Base-by-base conservation (phyloP, 2,329 filamentous ascomycete species). In the Didymella lethalis region DNA sequence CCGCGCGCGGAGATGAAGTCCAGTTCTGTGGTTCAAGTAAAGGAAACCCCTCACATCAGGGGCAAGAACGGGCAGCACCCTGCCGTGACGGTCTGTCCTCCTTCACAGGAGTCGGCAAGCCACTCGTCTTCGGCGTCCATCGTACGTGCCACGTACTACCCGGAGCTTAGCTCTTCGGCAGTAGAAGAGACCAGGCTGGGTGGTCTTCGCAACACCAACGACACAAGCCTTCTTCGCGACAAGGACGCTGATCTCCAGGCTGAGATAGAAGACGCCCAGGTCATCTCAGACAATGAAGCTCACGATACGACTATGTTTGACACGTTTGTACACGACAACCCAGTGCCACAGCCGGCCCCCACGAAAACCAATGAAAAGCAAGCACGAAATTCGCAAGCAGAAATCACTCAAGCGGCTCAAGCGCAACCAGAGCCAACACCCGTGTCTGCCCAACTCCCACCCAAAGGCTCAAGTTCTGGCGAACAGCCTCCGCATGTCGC, bases 1-100 rank as follows among this genome's bases (percentile, higher is more conserved):
- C 23, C 32, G 18, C 26, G 20, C n/a, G 18, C 32, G 32, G 32
- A 41, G 3, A 8, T 54, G 6, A 54, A 28, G 0, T 41, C 53
- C 23, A 55, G 50, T 4, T 52, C 66, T 7, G 46, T 66, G 20
- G 62, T 76, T 1, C 71, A 70, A 20, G 73, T 76, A 0, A 67
- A 70, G 34, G 71, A 75, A 45, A 77, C 74, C 1, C 73, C 72
- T 2, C 62, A 69, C 43, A 25, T 54, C 2, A 72, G 71, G 54
- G 40, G 56, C 29, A 72, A 65, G 34, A 60, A 51, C 14, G 54
- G 41, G 5, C 47, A 59, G 28, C 48, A 59, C 20, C 49, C 26
- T 25, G 25, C 26, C 4, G 18, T 48, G 7, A 54, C 34, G 20
- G 43, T 38, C 16, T 48, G 52, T 5, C 45, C 58, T 10, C 58